Percentiles rank a stretch among this genome's conserved stretches.
These are phyloP conservation scores for Zymoseptoria brevis DNA, from an alignment of 2,329 filamentous ascomycete species.

Conservation along the genomic window DNA sequence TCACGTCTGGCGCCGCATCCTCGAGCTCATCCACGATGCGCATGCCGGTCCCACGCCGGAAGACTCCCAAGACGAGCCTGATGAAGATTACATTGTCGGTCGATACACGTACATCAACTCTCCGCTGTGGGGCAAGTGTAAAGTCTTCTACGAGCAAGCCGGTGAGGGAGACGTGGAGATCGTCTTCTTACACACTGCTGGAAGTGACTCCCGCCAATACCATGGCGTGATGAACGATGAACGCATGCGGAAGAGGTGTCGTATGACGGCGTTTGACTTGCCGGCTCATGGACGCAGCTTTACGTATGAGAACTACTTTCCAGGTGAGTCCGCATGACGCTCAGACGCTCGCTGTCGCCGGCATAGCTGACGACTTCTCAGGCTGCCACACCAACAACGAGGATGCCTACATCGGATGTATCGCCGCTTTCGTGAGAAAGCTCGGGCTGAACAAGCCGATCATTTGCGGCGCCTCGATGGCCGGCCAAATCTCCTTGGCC, in stretches of 20 bases:
- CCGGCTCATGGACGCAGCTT: conserved; percentile 44
- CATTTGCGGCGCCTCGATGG: conserved; percentile 45
- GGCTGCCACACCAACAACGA: conserved; percentile 40
- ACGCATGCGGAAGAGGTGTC: conserved; percentile 40
- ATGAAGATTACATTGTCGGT: conserved; percentile 41
- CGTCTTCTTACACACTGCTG: conserved; percentile 31
- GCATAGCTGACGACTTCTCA: conserved; percentile 11
- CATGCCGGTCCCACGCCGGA: conserved; percentile 38
- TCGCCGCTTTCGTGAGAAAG: conserved; percentile 38
- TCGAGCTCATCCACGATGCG: conserved; percentile 43
- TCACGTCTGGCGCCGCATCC: conserved; percentile 41
- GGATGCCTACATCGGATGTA: conserved; percentile 40
- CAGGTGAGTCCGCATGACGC: conserved; percentile 2
- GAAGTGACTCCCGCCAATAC: conserved; percentile 43
- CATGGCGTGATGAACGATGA: conserved; percentile 46
- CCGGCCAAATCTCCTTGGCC: conserved; percentile 42
- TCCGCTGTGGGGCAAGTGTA: conserved; percentile 42
- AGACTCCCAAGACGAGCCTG: conserved; percentile 32
- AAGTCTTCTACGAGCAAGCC: conserved; percentile 44
- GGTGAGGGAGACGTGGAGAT: conserved; percentile 42
- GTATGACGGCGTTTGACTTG: conserved; percentile 45
- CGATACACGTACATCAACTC: conserved; percentile 40
- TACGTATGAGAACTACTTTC: conserved; percentile 31
- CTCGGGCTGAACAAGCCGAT: conserved; percentile 40
- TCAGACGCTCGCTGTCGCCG: no score